phyloP scores from a whole-genome alignment of 371 early-diverging fungal species.

The Apophysomyces elegans region DNA sequence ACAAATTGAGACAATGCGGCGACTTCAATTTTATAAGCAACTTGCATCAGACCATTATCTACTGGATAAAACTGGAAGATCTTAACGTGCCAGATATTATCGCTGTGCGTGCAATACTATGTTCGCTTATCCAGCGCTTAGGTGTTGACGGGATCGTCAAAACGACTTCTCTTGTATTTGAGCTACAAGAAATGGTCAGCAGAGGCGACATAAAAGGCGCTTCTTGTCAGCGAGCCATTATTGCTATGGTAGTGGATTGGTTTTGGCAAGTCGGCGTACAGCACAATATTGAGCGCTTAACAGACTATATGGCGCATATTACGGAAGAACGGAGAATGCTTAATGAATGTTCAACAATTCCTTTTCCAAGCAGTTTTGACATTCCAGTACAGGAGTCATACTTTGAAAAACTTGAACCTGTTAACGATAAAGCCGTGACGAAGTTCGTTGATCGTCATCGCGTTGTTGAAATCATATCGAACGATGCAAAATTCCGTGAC shows the following conservation, averaged over 20 bases:
- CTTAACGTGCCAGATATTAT: constrained; percentile 60
- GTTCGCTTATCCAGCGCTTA: constrained; percentile 45
- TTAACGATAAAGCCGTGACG: constrained; percentile 28
- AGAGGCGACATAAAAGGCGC: constrained; percentile 24
- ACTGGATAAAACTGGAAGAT: constrained; percentile 44
- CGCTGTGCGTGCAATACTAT: constrained; percentile 50
- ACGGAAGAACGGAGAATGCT: constrained; percentile 11
- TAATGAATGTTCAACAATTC: constrained; percentile 23
- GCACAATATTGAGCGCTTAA: constrained; percentile 9
- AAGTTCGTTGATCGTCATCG: constrained; percentile 36
- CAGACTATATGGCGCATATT: constrained; percentile 14
- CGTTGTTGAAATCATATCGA: constrained; percentile 44
- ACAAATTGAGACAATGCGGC: constrained; percentile 20
- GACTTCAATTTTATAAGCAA: constrained; percentile 47
- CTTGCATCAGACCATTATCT: constrained; percentile 50
- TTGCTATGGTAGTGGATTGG: constrained; percentile 48
- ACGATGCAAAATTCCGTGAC: constrained; percentile 47
- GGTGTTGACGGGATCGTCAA: constrained; percentile 54
- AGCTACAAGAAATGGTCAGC: constrained; percentile 42
- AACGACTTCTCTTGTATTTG: constrained; percentile 60
- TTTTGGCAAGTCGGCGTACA: constrained; percentile 21
- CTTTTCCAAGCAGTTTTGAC: constrained; percentile 22
- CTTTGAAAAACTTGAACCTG: constrained; percentile 36
- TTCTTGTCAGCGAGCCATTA: constrained; percentile 52
- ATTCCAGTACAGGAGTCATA: neutral